phyloP scores from a whole-genome alignment of 768 basidiomycete genomes.

The Serendipita vermifera region DNA sequence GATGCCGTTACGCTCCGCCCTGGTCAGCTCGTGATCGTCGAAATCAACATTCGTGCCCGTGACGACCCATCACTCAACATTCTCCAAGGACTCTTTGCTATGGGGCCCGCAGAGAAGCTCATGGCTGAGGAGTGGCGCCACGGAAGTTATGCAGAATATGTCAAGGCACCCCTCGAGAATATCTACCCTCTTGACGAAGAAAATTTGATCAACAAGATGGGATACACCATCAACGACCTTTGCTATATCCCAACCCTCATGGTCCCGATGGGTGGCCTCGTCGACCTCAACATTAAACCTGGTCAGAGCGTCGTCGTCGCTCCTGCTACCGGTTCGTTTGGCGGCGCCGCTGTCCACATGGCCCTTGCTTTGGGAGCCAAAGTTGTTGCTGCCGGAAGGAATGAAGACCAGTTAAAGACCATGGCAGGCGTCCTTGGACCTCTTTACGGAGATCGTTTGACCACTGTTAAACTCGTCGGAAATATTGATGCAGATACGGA shows the following conservation, averaged over 20 bases:
- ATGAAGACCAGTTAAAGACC: background rate
- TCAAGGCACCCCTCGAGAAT: background rate
- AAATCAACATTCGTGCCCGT: background rate
- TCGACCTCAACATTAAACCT: background rate
- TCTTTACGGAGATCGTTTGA: background rate
- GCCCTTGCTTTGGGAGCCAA: conserved; percentile 1
- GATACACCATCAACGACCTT: background rate
- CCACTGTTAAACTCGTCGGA: background rate
- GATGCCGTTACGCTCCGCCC: background rate
- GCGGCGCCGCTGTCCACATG: background rate
- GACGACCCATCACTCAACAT: background rate
- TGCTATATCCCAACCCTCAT: background rate
- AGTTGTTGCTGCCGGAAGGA: conserved; percentile 2
- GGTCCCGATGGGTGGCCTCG: background rate
- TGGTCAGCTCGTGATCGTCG: background rate
- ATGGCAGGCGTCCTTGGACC: background rate
- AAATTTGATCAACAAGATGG: background rate
- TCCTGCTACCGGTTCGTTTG: background rate
- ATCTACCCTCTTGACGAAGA: background rate
- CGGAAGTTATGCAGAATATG: conserved; percentile 4
- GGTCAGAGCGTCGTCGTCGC: conserved; percentile 1
- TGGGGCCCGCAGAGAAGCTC: background rate
- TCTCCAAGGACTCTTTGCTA: background rate
- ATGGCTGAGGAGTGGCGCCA: background rate
- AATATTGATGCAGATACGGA: background rate